Evolutionary conservation across 2,329 filamentous ascomycete genomes (phyloP), one percentile per base, ranked within the genome.

Genomic region (Blastomyces percursus): DNA sequence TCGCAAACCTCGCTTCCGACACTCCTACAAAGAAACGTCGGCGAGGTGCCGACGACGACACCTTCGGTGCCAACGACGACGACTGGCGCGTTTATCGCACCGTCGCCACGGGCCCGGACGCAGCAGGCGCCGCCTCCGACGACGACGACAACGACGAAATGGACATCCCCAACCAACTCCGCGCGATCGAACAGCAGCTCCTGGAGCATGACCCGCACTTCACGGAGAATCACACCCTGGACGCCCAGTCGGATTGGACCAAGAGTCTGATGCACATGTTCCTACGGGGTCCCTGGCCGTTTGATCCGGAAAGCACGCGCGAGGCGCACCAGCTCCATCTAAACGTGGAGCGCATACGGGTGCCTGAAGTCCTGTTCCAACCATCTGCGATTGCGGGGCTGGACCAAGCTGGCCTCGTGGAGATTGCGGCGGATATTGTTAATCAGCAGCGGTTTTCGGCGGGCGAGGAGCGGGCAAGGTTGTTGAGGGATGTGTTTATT

Each of bases 81-180:
- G 94, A 99, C 74, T 99, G 94, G 94, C 91, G 91, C 63, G 91
- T 99, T 16, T 99, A 99, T 76, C 87, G 94, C 61, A 90, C 90
- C 50, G 95, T 97, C 63, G 90, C 91, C 1, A 91, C 89, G 0
- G 91, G 91, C 59, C 35, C 35, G 3, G 54, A 56, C 35, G 35
- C 32, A 40, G 81, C 81, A 68, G 88, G 89, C 8, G 84, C 84
- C 19, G 81, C 81, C 68, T 90, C 88, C 71, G 90, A 94, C 65
- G 92, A 96, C 67, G 89, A 93, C 69, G 56, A 40, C 2, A 38
- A 56, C 35, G 91, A 96, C 59, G 92, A 96, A 72, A 93, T 97
- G 74, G 93, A 97, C 70, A 82, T 96, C 0, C 83, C 84, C 63
- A 84, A 82, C 5, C 84, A 82, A 63, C 83, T 99, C 55, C 89